Evolutionary conservation across 2,329 filamentous ascomycete species (phyloP).

Genomic region (Dothistroma pini): DNA sequence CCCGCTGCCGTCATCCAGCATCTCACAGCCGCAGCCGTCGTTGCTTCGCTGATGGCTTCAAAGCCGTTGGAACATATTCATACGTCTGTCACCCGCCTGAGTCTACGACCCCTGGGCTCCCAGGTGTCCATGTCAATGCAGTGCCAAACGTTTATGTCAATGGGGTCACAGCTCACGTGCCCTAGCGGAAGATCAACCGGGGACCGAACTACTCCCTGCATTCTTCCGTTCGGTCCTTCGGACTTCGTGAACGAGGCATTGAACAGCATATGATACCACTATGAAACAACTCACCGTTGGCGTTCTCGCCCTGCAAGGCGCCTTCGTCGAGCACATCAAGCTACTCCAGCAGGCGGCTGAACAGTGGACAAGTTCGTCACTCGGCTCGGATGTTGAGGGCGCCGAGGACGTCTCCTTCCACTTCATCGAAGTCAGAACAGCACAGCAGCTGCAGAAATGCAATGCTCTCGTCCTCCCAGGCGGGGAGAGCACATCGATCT

Average conservation of each 20-base stretch:
- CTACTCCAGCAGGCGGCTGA: slow-evolving; percentile 66
- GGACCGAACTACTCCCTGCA: neutral
- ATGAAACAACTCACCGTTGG: slow-evolving; percentile 50
- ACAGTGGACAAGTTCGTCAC: neutral
- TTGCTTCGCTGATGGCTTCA: neutral
- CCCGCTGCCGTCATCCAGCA: neutral
- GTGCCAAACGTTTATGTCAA: no score
- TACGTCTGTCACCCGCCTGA: neutral
- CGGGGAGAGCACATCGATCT: slow-evolving; percentile 92
- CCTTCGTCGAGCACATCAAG: slow-evolving; percentile 82
- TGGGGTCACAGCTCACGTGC: no score
- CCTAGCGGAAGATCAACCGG: neutral
- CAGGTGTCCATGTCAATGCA: no score
- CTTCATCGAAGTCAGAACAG: slow-evolving; percentile 77
- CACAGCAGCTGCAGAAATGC: slow-evolving; percentile 65
- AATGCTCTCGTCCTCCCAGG: slow-evolving; percentile 86
- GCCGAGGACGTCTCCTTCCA: slow-evolving; percentile 43
- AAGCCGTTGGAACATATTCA: no score
- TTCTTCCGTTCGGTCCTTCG: neutral
- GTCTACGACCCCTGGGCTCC: no score
- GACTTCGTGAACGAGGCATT: neutral
- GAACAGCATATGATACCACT: neutral
- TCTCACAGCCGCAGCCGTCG: slow-evolving; percentile 1
- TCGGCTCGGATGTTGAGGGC: neutral
- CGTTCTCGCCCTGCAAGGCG: slow-evolving; percentile 79